phyloP scores from a whole-genome alignment of 225 moss, liverwort and hornwort genomes.

The Polytrichum commune region DNA sequence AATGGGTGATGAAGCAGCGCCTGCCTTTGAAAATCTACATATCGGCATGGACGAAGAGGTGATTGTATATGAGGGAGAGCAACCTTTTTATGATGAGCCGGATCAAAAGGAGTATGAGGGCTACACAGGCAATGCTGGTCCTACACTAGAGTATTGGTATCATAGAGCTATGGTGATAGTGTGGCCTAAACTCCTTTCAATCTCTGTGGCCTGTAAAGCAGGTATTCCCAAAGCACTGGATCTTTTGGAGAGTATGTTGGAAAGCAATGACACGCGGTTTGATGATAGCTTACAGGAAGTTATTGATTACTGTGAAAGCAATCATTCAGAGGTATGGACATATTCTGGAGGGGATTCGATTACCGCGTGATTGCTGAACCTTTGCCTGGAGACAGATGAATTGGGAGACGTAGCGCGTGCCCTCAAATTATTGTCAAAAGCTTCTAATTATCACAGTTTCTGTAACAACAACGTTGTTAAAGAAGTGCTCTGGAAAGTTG shows the following conservation, averaged over 20 bases:
- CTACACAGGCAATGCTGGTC: constrained; percentile 11
- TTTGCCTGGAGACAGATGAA: constrained; percentile 10
- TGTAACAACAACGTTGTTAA: background rate
- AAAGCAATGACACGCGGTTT: constrained; percentile 7
- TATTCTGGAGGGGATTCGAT: background rate
- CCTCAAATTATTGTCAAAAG: constrained; percentile 17
- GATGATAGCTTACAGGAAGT: constrained; percentile 12
- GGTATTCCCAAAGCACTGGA: constrained; percentile 20
- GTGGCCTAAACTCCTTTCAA: constrained; percentile 10
- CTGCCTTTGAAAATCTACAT: background rate
- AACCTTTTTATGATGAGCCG: constrained; percentile 8
- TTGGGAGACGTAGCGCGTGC: constrained; percentile 12
- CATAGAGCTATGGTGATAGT: constrained; percentile 16
- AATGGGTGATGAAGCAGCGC: background rate
- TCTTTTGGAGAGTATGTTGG: constrained; percentile 8
- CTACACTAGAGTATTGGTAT: constrained; percentile 15
- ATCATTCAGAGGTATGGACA: background rate
- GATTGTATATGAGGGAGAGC: constrained; percentile 6
- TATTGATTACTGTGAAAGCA: constrained; percentile 12
- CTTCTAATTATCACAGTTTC: background rate
- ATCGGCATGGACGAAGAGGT: constrained; percentile 11
- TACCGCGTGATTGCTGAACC: constrained; percentile 12
- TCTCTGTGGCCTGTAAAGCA: constrained; percentile 10
- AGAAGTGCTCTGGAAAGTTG: background rate
- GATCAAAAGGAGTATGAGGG: constrained; percentile 9